These are phyloP conservation scores for Aspergillus unguis DNA, from an alignment of 2,329 filamentous ascomycete species.

Conservation along the genomic window DNA sequence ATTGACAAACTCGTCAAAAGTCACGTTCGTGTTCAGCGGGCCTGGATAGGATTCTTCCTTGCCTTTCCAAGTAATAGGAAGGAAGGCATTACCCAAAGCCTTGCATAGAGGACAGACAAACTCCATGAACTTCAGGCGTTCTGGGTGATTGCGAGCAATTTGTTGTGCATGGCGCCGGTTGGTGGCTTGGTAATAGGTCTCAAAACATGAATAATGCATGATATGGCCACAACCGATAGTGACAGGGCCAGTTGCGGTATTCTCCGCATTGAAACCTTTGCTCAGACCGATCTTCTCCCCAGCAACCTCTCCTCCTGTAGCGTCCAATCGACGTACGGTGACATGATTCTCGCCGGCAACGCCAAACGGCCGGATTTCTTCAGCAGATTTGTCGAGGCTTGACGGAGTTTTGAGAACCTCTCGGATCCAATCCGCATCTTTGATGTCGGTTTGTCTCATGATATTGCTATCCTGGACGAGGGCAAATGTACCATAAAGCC, in stretches of 20 bases:
- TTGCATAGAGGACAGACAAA: conserved; percentile 98
- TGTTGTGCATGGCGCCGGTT: conserved; percentile 81
- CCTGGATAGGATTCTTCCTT: conserved; percentile 81
- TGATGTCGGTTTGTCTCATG: conserved; percentile 77
- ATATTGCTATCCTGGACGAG: conserved; percentile 83
- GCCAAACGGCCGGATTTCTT: conserved; percentile 81
- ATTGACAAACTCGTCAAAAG: conserved; percentile 68
- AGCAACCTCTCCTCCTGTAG: conserved; percentile 66
- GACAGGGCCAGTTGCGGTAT: conserved; percentile 70
- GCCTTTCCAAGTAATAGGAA: conserved; percentile 93
- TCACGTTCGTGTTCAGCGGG: conserved; percentile 57
- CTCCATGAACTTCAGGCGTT: conserved; percentile 72
- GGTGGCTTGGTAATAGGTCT: conserved; percentile 82
- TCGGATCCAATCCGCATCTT: conserved; percentile 76
- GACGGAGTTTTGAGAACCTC: conserved; percentile 76
- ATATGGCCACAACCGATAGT: conserved; percentile 94
- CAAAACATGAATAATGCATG: conserved; percentile 97
- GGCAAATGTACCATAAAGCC: conserved; percentile 89
- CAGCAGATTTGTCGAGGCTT: conserved; percentile 81
- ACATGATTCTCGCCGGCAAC: conserved; percentile 83
- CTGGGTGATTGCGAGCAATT: conserved; percentile 90
- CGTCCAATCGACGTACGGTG: conserved; percentile 70
- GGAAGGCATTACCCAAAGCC: conserved; percentile 87
- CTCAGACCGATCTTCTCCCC: conserved; percentile 79
- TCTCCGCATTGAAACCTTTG: conserved; percentile 75